Conservation (phyloP, 176 grass and related monocot genomes). For the Ananas comosus region DNA sequence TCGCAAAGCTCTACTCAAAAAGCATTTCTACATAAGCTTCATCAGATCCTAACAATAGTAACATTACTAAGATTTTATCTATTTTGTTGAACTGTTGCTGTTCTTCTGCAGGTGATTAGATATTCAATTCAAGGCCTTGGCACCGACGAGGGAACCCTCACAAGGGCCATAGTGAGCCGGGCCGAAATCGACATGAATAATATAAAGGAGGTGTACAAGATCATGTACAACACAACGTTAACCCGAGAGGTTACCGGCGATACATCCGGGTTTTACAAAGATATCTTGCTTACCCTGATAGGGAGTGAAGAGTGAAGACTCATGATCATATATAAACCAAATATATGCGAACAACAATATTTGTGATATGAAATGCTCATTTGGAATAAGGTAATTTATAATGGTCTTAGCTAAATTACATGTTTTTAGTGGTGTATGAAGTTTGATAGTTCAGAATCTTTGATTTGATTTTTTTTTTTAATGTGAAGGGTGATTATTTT, state of each 20-base stretch:
- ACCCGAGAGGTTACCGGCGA: conserved; percentile 48
- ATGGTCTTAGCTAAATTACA: neutral
- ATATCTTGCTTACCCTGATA: conserved; percentile 58
- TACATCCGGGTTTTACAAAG: conserved; percentile 54
- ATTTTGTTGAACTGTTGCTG: neutral
- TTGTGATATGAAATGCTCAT: neutral
- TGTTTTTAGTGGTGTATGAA: too few species aligned
- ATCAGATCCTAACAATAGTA: neutral
- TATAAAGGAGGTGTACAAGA: conserved; percentile 72
- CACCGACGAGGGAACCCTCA: conserved; percentile 68
- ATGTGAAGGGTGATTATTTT: too few species aligned
- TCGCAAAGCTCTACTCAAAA: too few species aligned
- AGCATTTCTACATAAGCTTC: too few species aligned
- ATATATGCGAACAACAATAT: neutral
- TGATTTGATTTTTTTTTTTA: too few species aligned
- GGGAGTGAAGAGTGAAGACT: conserved; percentile 29
- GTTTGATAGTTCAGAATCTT: too few species aligned
- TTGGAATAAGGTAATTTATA: neutral
- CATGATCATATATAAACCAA: neutral
- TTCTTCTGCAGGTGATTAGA: conserved; percentile 48
- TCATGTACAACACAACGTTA: conserved; percentile 41
- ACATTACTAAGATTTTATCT: neutral
- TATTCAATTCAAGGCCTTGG: conserved; percentile 60
- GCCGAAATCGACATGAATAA: conserved; percentile 74
- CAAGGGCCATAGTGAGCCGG: conserved; percentile 48